phyloP scores from a whole-genome alignment of 805 yeast genomes.

The Grigorovia humatica region DNA sequence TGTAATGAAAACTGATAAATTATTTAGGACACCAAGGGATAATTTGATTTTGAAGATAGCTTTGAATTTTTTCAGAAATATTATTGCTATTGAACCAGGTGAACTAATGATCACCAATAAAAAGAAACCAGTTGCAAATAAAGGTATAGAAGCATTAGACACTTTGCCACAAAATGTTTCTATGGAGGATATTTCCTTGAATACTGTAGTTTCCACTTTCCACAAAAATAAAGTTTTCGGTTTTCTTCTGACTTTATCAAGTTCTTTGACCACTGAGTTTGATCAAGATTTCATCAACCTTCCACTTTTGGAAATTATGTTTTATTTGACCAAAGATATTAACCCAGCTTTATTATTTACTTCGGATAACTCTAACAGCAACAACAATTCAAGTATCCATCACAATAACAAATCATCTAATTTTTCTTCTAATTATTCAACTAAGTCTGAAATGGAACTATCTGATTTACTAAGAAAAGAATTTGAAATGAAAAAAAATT shows the following conservation, averaged over 20 bases:
- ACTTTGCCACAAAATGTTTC: constrained; percentile 47
- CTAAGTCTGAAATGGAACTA: constrained; percentile 34
- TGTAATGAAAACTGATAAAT: constrained; percentile 39
- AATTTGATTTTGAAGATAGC: constrained; percentile 63
- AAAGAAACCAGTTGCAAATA: constrained; percentile 22
- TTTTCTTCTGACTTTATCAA: constrained; percentile 59
- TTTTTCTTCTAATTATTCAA: constrained; percentile 4
- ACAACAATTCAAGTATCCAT: not conserved
- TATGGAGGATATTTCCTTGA: constrained; percentile 57
- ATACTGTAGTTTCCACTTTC: constrained; percentile 46
- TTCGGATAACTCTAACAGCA: not conserved
- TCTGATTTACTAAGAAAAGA: constrained; percentile 52
- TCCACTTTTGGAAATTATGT: constrained; percentile 59
- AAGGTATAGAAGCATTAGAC: constrained; percentile 23
- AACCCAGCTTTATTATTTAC: constrained; percentile 25
- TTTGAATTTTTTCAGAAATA: constrained; percentile 62
- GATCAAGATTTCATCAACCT: constrained; percentile 51
- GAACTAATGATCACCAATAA: constrained; percentile 40
- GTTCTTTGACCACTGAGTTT: constrained; percentile 54
- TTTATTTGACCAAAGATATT: constrained; percentile 50
- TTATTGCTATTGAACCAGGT: constrained; percentile 69
- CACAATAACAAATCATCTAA: not conserved
- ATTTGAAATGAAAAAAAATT: constrained; percentile 37
- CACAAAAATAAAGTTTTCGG: constrained; percentile 63
- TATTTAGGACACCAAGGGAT: constrained; percentile 59